Percentiles rank a stretch among this genome's conserved stretches.
Evolutionary conservation across 1,284 basidiomycete species (phyloP).

Genomic region (Puccinia polysora): DNA sequence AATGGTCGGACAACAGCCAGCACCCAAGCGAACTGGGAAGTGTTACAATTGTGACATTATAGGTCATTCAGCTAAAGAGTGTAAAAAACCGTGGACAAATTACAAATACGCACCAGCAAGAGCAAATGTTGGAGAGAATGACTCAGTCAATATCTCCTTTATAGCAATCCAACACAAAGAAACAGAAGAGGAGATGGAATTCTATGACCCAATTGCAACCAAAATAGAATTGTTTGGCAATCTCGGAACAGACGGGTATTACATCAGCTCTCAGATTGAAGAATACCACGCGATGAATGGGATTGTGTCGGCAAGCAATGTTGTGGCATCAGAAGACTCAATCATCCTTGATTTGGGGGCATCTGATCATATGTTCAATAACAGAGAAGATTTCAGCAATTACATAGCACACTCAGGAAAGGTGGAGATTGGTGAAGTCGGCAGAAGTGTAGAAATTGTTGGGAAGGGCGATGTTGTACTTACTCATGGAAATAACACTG

Average conservation of each 20-base stretch:
- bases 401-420: background rate
- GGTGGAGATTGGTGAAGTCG: background rate
- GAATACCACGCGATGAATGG: background rate
- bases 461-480: background rate
- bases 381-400: background rate
- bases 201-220: slow-evolving; percentile 5
- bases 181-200: background rate
- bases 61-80: slow-evolving; percentile 3
- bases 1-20: slow-evolving; percentile 1
- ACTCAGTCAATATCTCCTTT: background rate
- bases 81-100: background rate
- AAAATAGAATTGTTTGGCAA: slow-evolving; percentile 5
- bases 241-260: background rate
- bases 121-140: background rate
- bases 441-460: background rate
- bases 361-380: slow-evolving; percentile 14
- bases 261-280: too few relatives aligned
- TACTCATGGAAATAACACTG: background rate
- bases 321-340: background rate
- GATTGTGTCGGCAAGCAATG: background rate
- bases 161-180: background rate
- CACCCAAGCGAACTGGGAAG: background rate
- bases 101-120: background rate
- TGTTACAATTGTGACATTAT: slow-evolving; percentile 11
- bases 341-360: background rate